A percentile compares a stretch with the other conserved stretches of the same genome.
Conservation (phyloP, 148 eudicot genomes). For the Camellia lanceoleosa region DNA sequence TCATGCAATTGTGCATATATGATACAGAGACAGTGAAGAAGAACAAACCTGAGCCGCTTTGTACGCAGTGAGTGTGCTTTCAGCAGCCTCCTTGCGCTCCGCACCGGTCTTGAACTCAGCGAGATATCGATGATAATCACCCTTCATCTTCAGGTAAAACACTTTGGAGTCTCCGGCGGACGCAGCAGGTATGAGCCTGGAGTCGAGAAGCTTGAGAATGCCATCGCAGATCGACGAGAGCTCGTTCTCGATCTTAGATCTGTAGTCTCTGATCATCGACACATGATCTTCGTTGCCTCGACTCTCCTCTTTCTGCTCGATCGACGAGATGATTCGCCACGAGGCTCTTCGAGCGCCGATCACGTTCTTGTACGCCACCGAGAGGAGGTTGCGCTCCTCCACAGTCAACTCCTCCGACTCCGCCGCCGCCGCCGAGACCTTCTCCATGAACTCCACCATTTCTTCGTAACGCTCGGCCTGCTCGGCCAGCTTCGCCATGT, state of each 20-base stretch:
- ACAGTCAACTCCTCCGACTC: constrained; percentile 59
- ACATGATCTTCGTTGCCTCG: constrained; percentile 71
- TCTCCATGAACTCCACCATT: constrained; percentile 65
- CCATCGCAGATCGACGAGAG: constrained; percentile 55
- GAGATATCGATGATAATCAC: constrained; percentile 64
- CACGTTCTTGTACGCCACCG: no score
- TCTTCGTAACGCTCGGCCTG: constrained; percentile 50
- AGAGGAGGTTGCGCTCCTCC: constrained; percentile 29
- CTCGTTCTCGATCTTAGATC: constrained; percentile 59
- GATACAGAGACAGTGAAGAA: background rate
- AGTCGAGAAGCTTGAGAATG: constrained; percentile 48
- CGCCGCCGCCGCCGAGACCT: constrained; percentile 35
- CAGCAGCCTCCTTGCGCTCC: constrained; percentile 68
- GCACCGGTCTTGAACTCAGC: constrained; percentile 72
- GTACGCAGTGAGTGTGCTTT: constrained; percentile 67
- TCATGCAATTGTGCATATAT: background rate
- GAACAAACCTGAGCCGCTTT: constrained; percentile 58
- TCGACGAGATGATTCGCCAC: no score
- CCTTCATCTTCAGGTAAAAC: constrained; percentile 72
- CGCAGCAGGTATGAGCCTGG: constrained; percentile 47
- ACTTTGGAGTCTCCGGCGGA: constrained; percentile 55
- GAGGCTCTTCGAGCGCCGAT: no score
- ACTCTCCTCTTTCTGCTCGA: constrained; percentile 44
- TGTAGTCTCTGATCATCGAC: constrained; percentile 36
- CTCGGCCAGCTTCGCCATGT: no score